phyloP scores from a whole-genome alignment of 768 basidiomycete genomes.

The Tricholoma flavovirens region DNA sequence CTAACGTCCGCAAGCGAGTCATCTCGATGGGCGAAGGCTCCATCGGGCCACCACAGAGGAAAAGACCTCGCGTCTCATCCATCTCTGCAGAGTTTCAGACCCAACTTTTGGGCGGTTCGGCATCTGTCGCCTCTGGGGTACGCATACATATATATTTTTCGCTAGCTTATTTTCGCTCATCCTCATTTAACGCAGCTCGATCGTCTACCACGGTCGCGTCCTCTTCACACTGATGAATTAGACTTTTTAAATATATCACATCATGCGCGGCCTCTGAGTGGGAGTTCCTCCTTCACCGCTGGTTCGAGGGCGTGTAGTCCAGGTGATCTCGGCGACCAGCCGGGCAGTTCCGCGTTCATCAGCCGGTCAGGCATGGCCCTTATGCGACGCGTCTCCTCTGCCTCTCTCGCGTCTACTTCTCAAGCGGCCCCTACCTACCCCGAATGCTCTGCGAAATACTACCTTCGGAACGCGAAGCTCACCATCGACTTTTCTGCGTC shows the following conservation, averaged over 20 bases:
- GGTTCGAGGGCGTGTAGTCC: conserved; percentile 21
- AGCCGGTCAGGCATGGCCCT: conserved; percentile 23
- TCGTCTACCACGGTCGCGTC: conserved; percentile 15
- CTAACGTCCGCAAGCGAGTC: conserved; percentile 27
- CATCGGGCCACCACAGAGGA: conserved; percentile 18
- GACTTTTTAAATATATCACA: conserved; percentile 10
- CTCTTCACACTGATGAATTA: conserved; percentile 12
- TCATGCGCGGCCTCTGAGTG: conserved; percentile 17
- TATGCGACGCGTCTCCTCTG: conserved; percentile 28
- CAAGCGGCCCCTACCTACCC: conserved; percentile 23
- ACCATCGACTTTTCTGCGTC: conserved; percentile 28
- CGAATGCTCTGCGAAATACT: conserved; percentile 29
- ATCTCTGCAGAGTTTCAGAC: conserved; percentile 13
- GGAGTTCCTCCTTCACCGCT: conserved; percentile 21
- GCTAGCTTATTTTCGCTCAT: not conserved
- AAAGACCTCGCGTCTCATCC: conserved; percentile 27
- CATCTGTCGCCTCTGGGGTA: conserved; percentile 9
- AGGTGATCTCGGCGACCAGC: conserved; percentile 14
- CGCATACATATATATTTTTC: conserved; percentile 6
- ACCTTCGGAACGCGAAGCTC: conserved; percentile 29
- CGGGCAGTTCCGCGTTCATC: conserved; percentile 20
- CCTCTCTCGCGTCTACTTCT: conserved; percentile 21
- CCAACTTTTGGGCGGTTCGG: conserved; percentile 11
- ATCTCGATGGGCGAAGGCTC: conserved; percentile 26
- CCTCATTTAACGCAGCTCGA: conserved; percentile 11